Conservation (phyloP, 148 eudicot genomes). For the Vaccinium macrocarpon region DNA sequence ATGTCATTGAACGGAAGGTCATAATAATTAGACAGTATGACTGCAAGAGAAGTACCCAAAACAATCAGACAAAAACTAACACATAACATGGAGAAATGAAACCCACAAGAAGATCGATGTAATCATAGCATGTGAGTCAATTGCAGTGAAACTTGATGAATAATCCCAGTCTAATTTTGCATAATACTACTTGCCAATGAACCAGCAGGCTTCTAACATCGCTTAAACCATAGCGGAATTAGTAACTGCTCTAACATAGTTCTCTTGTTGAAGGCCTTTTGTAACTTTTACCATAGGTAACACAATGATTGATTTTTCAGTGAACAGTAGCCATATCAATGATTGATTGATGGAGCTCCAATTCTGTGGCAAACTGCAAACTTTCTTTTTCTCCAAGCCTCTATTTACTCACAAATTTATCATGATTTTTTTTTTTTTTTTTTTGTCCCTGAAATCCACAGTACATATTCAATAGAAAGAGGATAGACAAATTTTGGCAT, state of each 20-base stretch:
- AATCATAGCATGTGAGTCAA: not conserved
- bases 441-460: not conserved
- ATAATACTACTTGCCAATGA: not conserved
- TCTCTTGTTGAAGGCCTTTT: not conserved
- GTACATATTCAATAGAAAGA: not conserved
- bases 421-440: not conserved
- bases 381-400: not conserved
- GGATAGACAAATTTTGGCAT: not conserved
- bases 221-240: not conserved
- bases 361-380: not conserved
- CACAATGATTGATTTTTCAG: not conserved
- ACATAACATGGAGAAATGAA: not conserved
- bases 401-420: not conserved
- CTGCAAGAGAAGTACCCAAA: not conserved
- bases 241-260: not conserved
- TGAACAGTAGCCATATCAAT: not conserved
- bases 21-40: constrained; percentile 7
- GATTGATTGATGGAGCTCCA: not conserved
- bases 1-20: constrained; percentile 13
- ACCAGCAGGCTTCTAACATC: not conserved
- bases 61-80: not conserved
- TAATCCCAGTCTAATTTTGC: not conserved
- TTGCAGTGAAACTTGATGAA: not conserved
- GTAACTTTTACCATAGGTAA: not conserved
- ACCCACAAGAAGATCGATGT: not conserved